Conservation (phyloP, 257 asterid genomes). For the Hygrophila difformis region DNA sequence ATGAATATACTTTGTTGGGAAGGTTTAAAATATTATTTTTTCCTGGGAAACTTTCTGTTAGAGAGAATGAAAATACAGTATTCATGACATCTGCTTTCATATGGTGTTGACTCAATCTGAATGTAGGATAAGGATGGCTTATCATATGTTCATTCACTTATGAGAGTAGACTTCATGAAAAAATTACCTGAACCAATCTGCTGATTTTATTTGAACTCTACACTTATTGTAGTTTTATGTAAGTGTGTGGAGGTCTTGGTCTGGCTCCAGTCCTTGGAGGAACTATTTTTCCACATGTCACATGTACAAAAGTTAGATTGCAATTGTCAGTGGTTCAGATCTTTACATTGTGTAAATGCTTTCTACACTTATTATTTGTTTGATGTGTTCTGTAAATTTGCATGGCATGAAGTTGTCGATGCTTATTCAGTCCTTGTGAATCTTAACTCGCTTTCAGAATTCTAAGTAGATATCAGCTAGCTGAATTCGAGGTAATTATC, state of each 20-base stretch:
- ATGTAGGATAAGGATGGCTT: no score
- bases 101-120: no score
- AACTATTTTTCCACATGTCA: no score
- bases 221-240: background rate
- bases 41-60: background rate
- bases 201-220: background rate
- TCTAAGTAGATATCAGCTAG: conserved; percentile 75
- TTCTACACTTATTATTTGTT: background rate
- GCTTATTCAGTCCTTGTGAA: conserved; percentile 1
- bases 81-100: no score
- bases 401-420: background rate
- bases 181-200: background rate
- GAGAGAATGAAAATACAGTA: no score
- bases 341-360: background rate
- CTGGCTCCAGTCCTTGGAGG: background rate
- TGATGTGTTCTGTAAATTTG: background rate
- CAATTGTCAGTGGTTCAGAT: background rate
- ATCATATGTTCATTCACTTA: no score
- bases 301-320: background rate
- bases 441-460: conserved; percentile 59
- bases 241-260: background rate
- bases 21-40: background rate
- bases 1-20: background rate
- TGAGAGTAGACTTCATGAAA: background rate
- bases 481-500: conserved; percentile 73